Evolutionary conservation across 1,284 basidiomycete species (phyloP).

Genomic region (Mrakiaceae sp.): DNA sequence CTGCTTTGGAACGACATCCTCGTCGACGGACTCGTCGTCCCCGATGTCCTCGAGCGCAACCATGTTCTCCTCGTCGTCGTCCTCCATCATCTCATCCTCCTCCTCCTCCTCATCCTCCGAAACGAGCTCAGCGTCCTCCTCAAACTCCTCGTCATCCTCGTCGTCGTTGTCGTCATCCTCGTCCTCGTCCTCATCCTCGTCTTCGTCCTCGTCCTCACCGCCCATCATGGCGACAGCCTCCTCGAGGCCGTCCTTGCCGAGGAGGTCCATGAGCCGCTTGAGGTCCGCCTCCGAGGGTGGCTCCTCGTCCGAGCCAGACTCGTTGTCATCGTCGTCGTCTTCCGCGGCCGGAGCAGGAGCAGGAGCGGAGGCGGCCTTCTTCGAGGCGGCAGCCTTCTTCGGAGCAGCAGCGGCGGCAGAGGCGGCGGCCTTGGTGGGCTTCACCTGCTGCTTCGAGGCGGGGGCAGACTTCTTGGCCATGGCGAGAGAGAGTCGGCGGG

Average conservation of each 20-base stretch:
- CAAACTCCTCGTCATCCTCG: slow-evolving; percentile 31
- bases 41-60: slow-evolving; percentile 61
- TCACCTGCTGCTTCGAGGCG: too few species aligned
- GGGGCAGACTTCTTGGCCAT: too few species aligned
- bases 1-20: slow-evolving; percentile 62
- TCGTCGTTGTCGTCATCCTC: slow-evolving; percentile 58
- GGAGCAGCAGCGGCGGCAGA: neutral
- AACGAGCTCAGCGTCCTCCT: slow-evolving; percentile 24
- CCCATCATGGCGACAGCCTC: slow-evolving; percentile 19
- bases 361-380: slow-evolving; percentile 1
- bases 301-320: slow-evolving; percentile 6
- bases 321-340: neutral
- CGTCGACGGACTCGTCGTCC: slow-evolving; percentile 47
- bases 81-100: slow-evolving; percentile 28
- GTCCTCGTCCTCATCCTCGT: slow-evolving; percentile 44
- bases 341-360: neutral
- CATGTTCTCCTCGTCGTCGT: slow-evolving; percentile 34
- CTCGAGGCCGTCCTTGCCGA: slow-evolving; percentile 15
- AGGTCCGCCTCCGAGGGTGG: slow-evolving; percentile 8
- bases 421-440: neutral
- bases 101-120: slow-evolving; percentile 48
- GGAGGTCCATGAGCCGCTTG: slow-evolving; percentile 14
- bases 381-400: slow-evolving; percentile 1
- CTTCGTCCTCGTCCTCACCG: slow-evolving; percentile 24
- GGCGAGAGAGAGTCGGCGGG: too few species aligned